Conservation (phyloP, 192 early-diverging fungal genomes). For the Rhizophagus clarus region DNA sequence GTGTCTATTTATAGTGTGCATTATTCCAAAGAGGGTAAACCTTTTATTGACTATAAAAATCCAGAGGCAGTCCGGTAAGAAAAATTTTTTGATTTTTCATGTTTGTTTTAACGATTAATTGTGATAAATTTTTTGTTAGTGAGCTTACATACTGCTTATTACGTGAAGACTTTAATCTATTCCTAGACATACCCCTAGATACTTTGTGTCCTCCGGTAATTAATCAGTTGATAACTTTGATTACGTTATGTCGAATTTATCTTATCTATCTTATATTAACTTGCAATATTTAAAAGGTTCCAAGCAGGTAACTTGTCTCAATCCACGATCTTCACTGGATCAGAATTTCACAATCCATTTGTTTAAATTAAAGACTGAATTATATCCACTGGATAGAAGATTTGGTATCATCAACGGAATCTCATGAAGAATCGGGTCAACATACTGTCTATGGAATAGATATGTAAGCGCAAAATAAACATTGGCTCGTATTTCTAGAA, state of each 20-base stretch:
- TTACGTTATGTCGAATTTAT: not conserved
- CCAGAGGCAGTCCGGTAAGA: conserved; percentile 58
- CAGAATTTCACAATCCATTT: not conserved
- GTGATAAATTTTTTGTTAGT: conserved; percentile 33
- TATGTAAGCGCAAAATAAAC: conserved; percentile 49
- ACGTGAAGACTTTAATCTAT: conserved; percentile 61
- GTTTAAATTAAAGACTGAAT: conserved; percentile 57
- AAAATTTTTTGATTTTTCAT: not conserved
- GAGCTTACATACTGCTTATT: conserved; percentile 65
- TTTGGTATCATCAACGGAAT: conserved; percentile 43
- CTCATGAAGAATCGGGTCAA: not conserved
- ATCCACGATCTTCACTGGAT: not conserved
- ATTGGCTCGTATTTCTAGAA: not conserved
- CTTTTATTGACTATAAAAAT: conserved; percentile 66
- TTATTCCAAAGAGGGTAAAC: conserved; percentile 26
- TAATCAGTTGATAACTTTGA: not conserved
- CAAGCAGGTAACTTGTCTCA: conserved; percentile 36
- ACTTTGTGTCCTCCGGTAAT: conserved; percentile 67
- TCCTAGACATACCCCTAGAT: conserved; percentile 68
- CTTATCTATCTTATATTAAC: not conserved
- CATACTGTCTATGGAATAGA: conserved; percentile 53
- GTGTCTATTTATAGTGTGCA: conserved; percentile 17
- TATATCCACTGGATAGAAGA: conserved; percentile 74
- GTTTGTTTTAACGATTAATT: not conserved
- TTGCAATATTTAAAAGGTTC: conserved; percentile 19